These are phyloP conservation scores for Cutaneotrichosporon spelunceum DNA, from an alignment of 1,284 basidiomycete genomes.

Conservation along the genomic window DNA sequence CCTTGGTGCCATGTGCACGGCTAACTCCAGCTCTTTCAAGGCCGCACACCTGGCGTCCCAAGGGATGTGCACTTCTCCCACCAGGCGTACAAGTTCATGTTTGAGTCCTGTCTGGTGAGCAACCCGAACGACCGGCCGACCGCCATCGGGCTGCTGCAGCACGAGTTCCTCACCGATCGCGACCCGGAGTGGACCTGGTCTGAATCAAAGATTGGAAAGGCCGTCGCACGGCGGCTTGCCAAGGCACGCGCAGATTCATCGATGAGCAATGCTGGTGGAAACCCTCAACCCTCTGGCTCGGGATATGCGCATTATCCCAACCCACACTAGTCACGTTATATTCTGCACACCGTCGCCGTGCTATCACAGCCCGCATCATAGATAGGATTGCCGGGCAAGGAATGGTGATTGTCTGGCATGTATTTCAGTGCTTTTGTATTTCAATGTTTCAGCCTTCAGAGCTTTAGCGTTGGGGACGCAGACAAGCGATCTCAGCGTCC, in stretches of 20 bases:
- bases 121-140: slow-evolving; percentile 83
- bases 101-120: slow-evolving; percentile 82
- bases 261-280: slow-evolving; percentile 14
- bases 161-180: slow-evolving; percentile 71
- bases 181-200: slow-evolving; percentile 69
- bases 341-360: background rate
- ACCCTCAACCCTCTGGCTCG: background rate
- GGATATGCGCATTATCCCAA: background rate
- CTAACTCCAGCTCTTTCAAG: slow-evolving; percentile 53
- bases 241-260: slow-evolving; percentile 8
- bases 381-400: background rate
- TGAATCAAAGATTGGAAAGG: slow-evolving; percentile 46
- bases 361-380: background rate
- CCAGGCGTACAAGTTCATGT: slow-evolving; percentile 79
- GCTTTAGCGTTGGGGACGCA: too few species aligned
- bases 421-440: background rate
- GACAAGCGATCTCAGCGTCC: too few species aligned
- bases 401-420: background rate
- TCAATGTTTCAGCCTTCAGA: too few species aligned
- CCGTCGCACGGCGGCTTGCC: slow-evolving; percentile 33
- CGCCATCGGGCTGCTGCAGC: slow-evolving; percentile 74
- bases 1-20: background rate
- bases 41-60: slow-evolving; percentile 66
- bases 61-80: slow-evolving; percentile 70
- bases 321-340: background rate